Base-by-base conservation (phyloP, 192 early-diverging fungal species). In the Geranomyces variabilis region DNA sequence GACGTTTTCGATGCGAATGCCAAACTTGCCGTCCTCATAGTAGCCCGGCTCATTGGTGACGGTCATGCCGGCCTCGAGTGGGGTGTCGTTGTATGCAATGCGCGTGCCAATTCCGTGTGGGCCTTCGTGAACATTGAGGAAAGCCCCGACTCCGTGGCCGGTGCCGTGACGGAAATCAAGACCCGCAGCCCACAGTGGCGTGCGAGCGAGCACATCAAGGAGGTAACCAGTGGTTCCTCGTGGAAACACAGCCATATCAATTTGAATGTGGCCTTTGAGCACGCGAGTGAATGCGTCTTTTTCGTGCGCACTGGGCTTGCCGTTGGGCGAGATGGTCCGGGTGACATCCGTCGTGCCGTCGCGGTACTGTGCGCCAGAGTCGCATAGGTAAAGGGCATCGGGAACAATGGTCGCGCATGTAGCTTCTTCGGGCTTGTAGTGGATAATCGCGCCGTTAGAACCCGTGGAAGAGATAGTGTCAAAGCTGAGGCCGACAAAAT, bases 321-420 rank as follows among this genome's bases (percentile, higher is more conserved):
- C 81, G 45, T 90, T 90, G 82, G 97, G 96, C 78, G 97, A 94
- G 22, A 90, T 73, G 0, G 97, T 99, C 59, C 97, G 91, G 4
- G 97, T 99, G n/a, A 92, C 89, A 79, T 99, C 97, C 0, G 96
- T 99, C 21, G 96, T 99, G 57, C 96, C 96, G 66, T 99, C 94
- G 22, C 75, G 84, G 86, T 93, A 99, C 81, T 99, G 97, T 67
- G 89, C 97, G 56, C 97, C 97, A 70, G 93, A 95, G 80, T 99
- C 97, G 75, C 93, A 93, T 22, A 99, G 87, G 69, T 97, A 99
- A 75, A 97, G 88, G 65, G 90, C 76, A 63, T 85, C 83, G 14
- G 84, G 73, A 64, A 90, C 84, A 70, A 99, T 90, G 22, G 84
- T 75, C 17, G 89, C 90, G 64, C 93, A 93, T 13, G 83, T 84